Percentiles rank a stretch among this genome's conserved stretches.
Conservation (phyloP, 768 basidiomycete species). For the Auricularia auricula-judae region DNA sequence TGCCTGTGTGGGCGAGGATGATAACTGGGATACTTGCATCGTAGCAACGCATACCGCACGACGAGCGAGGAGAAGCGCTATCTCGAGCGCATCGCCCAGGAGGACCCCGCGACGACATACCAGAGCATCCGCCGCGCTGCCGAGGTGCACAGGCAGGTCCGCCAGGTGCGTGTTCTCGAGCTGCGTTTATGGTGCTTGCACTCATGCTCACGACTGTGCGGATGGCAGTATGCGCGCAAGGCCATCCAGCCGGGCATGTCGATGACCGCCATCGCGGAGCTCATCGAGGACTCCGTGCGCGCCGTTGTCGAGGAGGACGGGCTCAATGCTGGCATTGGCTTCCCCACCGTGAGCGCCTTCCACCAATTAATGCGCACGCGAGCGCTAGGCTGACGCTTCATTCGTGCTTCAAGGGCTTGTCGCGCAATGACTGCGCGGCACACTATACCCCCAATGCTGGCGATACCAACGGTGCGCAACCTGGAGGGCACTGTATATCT, state of each 20-base stretch:
- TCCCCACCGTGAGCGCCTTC: constrained; percentile 89
- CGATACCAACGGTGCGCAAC: constrained; percentile 60
- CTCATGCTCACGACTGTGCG: not conserved
- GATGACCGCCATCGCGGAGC: constrained; percentile 87
- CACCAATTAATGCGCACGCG: not conserved
- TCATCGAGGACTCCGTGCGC: constrained; percentile 86
- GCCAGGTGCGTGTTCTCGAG: constrained; percentile 26
- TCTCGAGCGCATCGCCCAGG: constrained; percentile 62
- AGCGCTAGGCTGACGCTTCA: not conserved
- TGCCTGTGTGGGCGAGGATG: not conserved
- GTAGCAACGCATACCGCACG: constrained; percentile 78
- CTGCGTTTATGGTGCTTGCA: not conserved
- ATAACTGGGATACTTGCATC: not conserved
- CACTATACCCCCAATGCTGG: constrained; percentile 95
- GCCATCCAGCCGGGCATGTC: constrained; percentile 86
- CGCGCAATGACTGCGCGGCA: constrained; percentile 78
- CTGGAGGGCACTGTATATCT: not conserved
- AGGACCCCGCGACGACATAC: constrained; percentile 80
- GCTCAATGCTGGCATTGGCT: constrained; percentile 78
- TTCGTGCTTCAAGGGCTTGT: not conserved
- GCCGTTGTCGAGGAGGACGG: constrained; percentile 89
- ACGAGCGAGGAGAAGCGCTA: constrained; percentile 87
- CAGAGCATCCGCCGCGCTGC: constrained; percentile 82
- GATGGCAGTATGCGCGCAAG: constrained; percentile 48
- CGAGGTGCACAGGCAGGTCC: constrained; percentile 93